These are phyloP conservation scores for Pythium coloratum DNA, from an alignment of 352 stramenopile genomes.

Conservation along the genomic window DNA sequence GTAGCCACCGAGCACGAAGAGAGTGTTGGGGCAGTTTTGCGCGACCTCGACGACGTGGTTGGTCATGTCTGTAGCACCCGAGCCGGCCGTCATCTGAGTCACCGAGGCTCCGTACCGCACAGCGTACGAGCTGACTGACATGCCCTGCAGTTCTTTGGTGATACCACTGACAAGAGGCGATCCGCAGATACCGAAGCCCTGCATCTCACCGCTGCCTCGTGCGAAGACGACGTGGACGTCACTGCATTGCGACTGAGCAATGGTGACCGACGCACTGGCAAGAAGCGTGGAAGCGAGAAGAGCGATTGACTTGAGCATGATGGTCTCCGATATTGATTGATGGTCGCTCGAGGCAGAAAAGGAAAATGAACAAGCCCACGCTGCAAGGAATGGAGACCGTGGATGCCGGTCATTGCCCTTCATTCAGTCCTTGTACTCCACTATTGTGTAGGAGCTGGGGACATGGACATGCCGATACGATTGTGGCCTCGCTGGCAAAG, in stretches of 20 bases:
- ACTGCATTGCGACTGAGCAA: background rate
- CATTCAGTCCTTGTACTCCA: too few relatives aligned
- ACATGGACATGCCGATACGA: too few relatives aligned
- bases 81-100: constrained; percentile 25
- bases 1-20: constrained; percentile 19
- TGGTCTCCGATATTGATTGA: too few relatives aligned
- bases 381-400: too few relatives aligned
- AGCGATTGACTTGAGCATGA: too few relatives aligned
- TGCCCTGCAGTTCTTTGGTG: constrained; percentile 23
- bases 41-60: constrained; percentile 32
- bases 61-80: constrained; percentile 35
- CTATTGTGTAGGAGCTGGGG: too few relatives aligned
- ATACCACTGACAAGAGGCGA: constrained; percentile 30
- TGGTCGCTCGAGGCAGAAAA: too few relatives aligned
- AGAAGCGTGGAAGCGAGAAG: too few relatives aligned
- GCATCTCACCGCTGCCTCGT: constrained; percentile 32
- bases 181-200: constrained; percentile 29
- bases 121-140: constrained; percentile 35
- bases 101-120: constrained; percentile 29
- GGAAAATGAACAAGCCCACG: too few relatives aligned
- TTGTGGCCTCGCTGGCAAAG: too few relatives aligned
- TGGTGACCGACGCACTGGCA: background rate
- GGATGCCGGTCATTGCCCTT: too few relatives aligned
- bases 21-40: constrained; percentile 28
- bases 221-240: constrained; percentile 1